phyloP scores from a whole-genome alignment of 495 filamentous ascomycete species.

The Copromyces sp. region DNA sequence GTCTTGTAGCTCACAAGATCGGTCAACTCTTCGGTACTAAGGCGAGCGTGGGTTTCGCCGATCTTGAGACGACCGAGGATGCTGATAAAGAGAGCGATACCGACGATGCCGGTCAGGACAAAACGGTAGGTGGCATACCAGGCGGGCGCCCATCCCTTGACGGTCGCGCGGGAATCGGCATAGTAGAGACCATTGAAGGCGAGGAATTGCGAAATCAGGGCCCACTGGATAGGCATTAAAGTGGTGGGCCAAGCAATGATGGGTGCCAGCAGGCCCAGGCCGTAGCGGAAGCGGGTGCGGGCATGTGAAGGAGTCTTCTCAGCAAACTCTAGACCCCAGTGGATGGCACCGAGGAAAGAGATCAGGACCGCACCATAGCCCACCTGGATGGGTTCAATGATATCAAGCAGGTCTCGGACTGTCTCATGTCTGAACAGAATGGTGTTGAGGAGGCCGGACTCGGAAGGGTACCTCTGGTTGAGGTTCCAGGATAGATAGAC shows the following conservation, averaged over 20 bases:
- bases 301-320: constrained; percentile 24
- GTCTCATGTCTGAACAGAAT: constrained; percentile 56
- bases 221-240: constrained; percentile 76
- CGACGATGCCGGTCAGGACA: constrained; percentile 89
- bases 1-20: constrained; percentile 41
- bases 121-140: constrained; percentile 97
- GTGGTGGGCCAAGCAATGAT: constrained; percentile 90
- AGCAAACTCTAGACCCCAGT: constrained; percentile 77
- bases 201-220: constrained; percentile 80
- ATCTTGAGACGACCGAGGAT: constrained; percentile 83
- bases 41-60: constrained; percentile 37
- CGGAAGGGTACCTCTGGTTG: constrained; percentile 52
- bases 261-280: constrained; percentile 71
- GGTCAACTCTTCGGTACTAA: constrained; percentile 54
- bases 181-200: constrained; percentile 87
- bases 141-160: constrained; percentile 69
- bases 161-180: constrained; percentile 66
- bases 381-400: constrained; percentile 84
- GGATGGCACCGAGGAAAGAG: constrained; percentile 91
- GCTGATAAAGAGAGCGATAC: constrained; percentile 72
- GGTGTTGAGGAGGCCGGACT: constrained; percentile 41
- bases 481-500: constrained; percentile 77
- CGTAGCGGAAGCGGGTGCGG: constrained; percentile 54
- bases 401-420: constrained; percentile 61
- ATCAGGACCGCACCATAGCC: constrained; percentile 92